Evolutionary conservation across 805 yeast genomes (phyloP), one percentile per base, ranked within the genome.

Genomic region (Torulaspora gathmanii): DNA sequence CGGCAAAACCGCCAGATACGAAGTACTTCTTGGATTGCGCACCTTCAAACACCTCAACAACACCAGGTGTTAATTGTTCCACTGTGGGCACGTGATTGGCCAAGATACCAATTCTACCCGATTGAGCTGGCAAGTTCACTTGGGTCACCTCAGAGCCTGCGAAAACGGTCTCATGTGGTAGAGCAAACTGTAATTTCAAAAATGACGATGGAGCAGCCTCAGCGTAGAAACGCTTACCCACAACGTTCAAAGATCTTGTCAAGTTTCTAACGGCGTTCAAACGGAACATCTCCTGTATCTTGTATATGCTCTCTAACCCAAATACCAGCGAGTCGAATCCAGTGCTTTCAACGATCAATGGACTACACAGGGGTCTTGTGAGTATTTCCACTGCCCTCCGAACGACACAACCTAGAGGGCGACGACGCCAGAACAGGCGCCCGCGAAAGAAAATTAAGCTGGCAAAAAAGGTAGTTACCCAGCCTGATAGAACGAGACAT

Each of bases 51-150:
- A 93, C 81, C 71, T 90, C 96, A 61, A 93, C 84, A 51, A 93
- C 78, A 70, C 99, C 99, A 60, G 99, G 96, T 65, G 82, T 79
- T 68, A 93, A 82, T 78, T 93, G 95, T 75, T 93, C 98, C 54
- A 91, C 88, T 61, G 86, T 80, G 62, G 99, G 98, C 64, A 93
- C 96, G 81, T 93, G 99, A 75, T 87, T 84, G 60, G 98, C 96
- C 66, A 93, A 75, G 56, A 93, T 80, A 86, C 99, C 99, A 71
- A 91, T 80, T 67, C 86, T 95, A 69, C 99, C 99, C 57, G 93
- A 82, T 63, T 83, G 77, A 54, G 96, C 95, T 64, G 99, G 99
- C 58, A 93, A 77, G 75, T 93, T 93, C 59, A 93, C 98, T 77
- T 93, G 88, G 64, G 68, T 64, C 35, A 72, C 76, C 33, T 54